Evolutionary conservation across 768 basidiomycete genomes (phyloP).

Genomic region (Multifurca ochricompacta): DNA sequence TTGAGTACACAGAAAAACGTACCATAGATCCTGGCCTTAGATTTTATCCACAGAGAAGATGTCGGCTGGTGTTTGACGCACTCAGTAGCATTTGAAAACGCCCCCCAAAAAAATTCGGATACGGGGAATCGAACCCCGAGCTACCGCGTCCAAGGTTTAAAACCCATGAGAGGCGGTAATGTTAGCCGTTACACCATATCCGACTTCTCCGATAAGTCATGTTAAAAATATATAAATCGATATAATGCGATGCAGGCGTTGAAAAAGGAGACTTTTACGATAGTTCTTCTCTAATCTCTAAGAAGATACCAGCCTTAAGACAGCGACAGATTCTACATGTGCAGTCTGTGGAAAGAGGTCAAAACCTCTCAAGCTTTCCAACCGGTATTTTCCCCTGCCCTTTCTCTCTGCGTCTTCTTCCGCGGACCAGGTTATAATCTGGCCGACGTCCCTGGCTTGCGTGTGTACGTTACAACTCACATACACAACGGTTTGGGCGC

Average conservation of each 20-base stretch:
- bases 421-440: constrained; percentile 45
- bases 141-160: constrained; percentile 27
- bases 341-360: constrained; percentile 89
- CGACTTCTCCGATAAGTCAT: constrained; percentile 6
- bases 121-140: constrained; percentile 38
- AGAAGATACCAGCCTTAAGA: constrained; percentile 45
- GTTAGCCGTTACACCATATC: constrained; percentile 34
- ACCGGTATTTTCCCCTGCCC: constrained; percentile 44
- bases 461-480: constrained; percentile 95
- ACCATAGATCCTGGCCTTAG: too few species aligned
- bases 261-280: too few species aligned
- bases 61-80: too few species aligned
- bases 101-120: constrained; percentile 28
- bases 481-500: constrained; percentile 65
- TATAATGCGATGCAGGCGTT: too few species aligned
- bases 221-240: neutral
- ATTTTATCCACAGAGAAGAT: too few species aligned
- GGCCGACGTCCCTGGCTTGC: constrained; percentile 79
- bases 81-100: too few species aligned
- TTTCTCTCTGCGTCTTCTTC: constrained; percentile 27
- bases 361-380: constrained; percentile 81
- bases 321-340: constrained; percentile 29
- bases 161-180: constrained; percentile 29
- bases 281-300: too few species aligned
- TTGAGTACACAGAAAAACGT: too few species aligned